Base-by-base conservation (phyloP, 257 asterid species). In the Nicotiana tomentosiformis region DNA sequence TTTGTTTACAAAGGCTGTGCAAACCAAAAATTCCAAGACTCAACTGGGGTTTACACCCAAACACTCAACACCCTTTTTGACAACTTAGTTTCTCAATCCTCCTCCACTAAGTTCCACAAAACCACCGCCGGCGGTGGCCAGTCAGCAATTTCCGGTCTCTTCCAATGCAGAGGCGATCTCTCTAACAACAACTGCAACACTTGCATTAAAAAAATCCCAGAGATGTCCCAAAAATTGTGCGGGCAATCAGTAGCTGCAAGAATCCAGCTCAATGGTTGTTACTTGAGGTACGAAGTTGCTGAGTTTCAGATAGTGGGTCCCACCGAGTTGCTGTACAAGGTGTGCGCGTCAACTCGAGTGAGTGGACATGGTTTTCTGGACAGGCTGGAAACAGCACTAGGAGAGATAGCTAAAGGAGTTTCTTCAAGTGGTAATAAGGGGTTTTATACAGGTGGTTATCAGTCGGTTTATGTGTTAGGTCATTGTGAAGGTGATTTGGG, bases 1-100 rank as follows among this genome's bases (percentile, higher is more conserved):
- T 78, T 93, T 26, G 93, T 93, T 0, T 95, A 88, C 91, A 94
- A 90, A 91, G 99, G 98, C 87, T 95, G 99, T 86, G 96, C 98
- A 0, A 88, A 90, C 86, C 93, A 91, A 53, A 89, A 90, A 26
- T 90, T 91, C 88, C 88, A 43, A 43, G 49, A 43, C 49, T 43
- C 85, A 64, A 61, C 87, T 78, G 91, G 89, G 11, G 20, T 69
- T 18, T 91, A 86, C 90, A 69, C 87, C 3, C 90, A 84, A 78
- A 81, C 90, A 2, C 93, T 93, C 55, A 32, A 82, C 14, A 85
- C 46, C 39, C 92, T 95, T 23, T 72, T 89, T 39, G 86, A 77
- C 70, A 65, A 86, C 56, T 69, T 95, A 16, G 66, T 82, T 77
- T 77, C 99, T 83, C 93, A 87, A 80, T 91, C 99, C 30, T 87